phyloP scores from a whole-genome alignment of 768 basidiomycete species.

The Pulveroboletus frians region DNA sequence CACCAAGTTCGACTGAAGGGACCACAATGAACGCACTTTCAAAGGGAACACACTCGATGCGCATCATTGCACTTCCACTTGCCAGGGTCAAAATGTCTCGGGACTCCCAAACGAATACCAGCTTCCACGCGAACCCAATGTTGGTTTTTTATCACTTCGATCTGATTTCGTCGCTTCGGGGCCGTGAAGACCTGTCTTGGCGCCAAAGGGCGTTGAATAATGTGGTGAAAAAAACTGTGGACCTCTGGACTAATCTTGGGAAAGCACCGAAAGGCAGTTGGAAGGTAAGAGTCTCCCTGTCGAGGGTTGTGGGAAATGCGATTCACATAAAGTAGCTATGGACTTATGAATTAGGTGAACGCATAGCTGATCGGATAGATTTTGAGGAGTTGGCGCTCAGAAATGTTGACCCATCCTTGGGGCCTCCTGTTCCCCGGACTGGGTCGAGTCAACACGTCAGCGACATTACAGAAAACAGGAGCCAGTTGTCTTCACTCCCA shows the following conservation, averaged over 20 bases:
- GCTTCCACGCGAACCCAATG: constrained; percentile 14
- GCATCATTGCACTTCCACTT: constrained; percentile 47
- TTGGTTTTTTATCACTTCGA: constrained; percentile 42
- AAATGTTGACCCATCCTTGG: constrained; percentile 63
- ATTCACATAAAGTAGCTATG: constrained; percentile 40
- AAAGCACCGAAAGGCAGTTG: constrained; percentile 60
- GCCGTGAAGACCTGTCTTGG: constrained; percentile 31
- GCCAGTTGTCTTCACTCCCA: constrained; percentile 3
- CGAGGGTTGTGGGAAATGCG: constrained; percentile 1
- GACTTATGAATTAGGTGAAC: constrained; percentile 60
- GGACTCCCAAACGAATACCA: constrained; percentile 1
- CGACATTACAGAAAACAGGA: constrained; percentile 7
- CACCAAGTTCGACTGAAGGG: neutral
- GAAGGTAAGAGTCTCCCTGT: constrained; percentile 49
- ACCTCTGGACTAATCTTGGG: constrained; percentile 64
- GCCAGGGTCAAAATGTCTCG: constrained; percentile 18
- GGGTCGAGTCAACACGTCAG: constrained; percentile 13
- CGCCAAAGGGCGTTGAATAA: constrained; percentile 35
- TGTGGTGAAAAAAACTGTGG: constrained; percentile 46
- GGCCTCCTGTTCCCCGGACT: constrained; percentile 41
- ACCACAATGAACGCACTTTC: constrained; percentile 12
- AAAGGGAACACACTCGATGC: constrained; percentile 31
- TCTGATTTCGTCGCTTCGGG: constrained; percentile 25
- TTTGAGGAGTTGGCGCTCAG: constrained; percentile 79
- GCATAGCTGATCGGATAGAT: constrained; percentile 63